Percentiles rank a stretch among this genome's conserved stretches.
phyloP scores from a whole-genome alignment of 352 stramenopile genomes.

The Phytophthora pistaciae region DNA sequence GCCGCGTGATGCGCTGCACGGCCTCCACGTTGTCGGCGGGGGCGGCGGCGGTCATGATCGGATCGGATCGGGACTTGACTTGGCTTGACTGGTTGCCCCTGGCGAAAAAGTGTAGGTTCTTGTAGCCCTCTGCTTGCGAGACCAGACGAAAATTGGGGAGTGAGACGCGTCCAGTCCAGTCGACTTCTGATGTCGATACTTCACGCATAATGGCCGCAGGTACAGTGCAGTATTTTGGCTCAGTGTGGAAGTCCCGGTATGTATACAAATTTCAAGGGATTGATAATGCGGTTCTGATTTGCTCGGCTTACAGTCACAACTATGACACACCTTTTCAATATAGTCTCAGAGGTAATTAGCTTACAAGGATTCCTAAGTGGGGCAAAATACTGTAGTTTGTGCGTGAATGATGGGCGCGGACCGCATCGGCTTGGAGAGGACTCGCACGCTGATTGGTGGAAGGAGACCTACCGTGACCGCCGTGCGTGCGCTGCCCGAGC shows the following conservation, averaged over 20 bases:
- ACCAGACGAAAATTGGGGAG: slow-evolving; percentile 28
- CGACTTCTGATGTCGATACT: too few relatives aligned
- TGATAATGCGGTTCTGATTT: too few relatives aligned
- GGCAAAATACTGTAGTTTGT: too few relatives aligned
- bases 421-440: not conserved
- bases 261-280: too few relatives aligned
- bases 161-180: slow-evolving; percentile 1
- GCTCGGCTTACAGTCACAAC: too few relatives aligned
- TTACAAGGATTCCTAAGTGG: too few relatives aligned
- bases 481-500: too few relatives aligned
- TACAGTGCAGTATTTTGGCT: too few relatives aligned
- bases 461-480: not conserved
- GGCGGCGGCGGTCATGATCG: slow-evolving; percentile 4
- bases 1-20: slow-evolving; percentile 70
- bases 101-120: slow-evolving; percentile 24
- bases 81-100: not conserved
- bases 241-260: too few relatives aligned
- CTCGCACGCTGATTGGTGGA: not conserved
- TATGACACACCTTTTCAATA: too few relatives aligned
- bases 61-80: slow-evolving; percentile 2
- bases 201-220: too few relatives aligned
- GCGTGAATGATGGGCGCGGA: not conserved
- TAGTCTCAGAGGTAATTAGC: too few relatives aligned
- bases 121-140: slow-evolving; percentile 30
- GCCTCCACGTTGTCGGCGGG: slow-evolving; percentile 50